These are phyloP conservation scores for Zymoseptoria crescenta DNA, from an alignment of 2,329 filamentous ascomycete genomes.

Conservation along the genomic window DNA sequence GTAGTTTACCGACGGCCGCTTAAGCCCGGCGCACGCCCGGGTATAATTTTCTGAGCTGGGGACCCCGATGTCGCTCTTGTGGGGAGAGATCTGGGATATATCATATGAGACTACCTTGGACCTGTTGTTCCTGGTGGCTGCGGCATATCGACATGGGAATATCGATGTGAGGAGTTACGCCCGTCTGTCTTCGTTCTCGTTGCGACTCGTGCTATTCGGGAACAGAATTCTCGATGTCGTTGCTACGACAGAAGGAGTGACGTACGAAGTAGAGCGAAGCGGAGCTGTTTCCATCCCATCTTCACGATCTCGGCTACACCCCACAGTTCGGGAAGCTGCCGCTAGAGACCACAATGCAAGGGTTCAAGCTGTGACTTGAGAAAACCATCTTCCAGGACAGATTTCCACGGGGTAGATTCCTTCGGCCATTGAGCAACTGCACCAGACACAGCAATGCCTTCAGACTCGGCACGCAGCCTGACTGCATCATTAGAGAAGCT, in stretches of 20 bases:
- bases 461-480: conserved; percentile 14
- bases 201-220: no score
- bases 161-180: neutral
- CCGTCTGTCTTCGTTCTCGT: no score
- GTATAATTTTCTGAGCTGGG: neutral
- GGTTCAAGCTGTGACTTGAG: neutral
- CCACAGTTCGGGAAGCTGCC: neutral
- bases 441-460: conserved; percentile 4
- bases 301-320: neutral
- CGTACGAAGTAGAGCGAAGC: neutral
- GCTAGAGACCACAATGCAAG: no score
- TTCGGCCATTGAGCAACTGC: neutral
- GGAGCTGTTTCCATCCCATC: neutral
- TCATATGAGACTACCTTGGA: neutral
- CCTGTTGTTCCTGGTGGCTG: neutral
- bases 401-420: neutral
- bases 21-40: neutral
- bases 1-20: neutral
- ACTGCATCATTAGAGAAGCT: conserved; percentile 28
- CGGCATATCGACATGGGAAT: neutral
- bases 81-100: neutral
- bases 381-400: neutral
- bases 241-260: neutral
- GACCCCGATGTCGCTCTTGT: neutral
- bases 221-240: neutral